Evolutionary conservation across 2,329 filamentous ascomycete genomes (phyloP), one percentile per base, ranked within the genome.

Genomic region (Acephala macrosclerotiorum): DNA sequence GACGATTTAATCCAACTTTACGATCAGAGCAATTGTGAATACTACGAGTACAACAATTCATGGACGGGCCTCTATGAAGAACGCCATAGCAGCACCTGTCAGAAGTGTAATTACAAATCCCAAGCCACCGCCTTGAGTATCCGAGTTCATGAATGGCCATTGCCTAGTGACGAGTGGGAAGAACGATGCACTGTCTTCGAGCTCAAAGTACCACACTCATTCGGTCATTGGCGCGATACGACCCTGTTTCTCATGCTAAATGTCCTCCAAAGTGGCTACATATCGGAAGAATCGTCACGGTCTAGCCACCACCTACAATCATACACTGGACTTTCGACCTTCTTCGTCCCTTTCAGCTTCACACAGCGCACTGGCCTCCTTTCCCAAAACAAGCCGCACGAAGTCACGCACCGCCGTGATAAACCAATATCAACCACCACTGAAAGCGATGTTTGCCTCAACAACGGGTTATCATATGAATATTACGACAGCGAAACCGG

Each of bases 101-200:
- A 4, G 1, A 79, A 76, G 51, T 87, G 83, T 70, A 2, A 1
- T 0, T 69, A 76, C 0, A 56, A 70, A 5, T 3, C 7, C 0
- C 6, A 74, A 22, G 83, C 84, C 0, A 58, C 76, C 0, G 2
- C 4, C 0, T 62, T 89, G 0, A 47, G 42, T 0, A 88, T 90
- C 16, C 1, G 49, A 0, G 71, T 85, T 16, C 79, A 87, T 67
- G 87, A 89, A 71, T 88, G 85, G 85, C 86, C 87, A 0, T 75
- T 89, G 0, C 81, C 85, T 0, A 47, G 22, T 12, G 18, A 78
- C 0, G 0, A 53, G 0, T 7, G 65, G 0, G n/a, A 78, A 12
- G 78, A 78, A 0, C 81, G 83, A 63, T 77, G 83, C 0, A 78
- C 80, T 0, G 77, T 88, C 0, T 89, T 89, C 59, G 86, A 89